Percentiles rank a stretch among this genome's conserved stretches.
These are phyloP conservation scores for Paecilomyces dactylethromorphus DNA, from an alignment of 2,329 filamentous ascomycete species.

Conservation along the genomic window DNA sequence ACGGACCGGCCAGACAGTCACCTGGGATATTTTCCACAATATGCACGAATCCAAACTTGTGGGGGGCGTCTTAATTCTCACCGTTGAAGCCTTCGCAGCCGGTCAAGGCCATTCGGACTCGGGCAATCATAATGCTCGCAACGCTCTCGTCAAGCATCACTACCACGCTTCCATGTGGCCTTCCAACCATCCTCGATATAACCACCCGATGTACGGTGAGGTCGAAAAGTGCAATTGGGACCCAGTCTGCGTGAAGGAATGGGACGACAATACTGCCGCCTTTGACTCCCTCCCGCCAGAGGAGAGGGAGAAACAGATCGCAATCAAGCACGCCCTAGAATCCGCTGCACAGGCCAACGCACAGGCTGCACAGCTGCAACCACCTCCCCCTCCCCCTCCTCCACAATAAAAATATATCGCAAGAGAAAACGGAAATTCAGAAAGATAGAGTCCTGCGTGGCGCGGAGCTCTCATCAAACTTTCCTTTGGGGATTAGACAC, in stretches of 20 bases:
- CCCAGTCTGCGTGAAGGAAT: constrained; percentile 55
- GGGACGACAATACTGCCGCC: constrained; percentile 58
- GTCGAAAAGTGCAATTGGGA: constrained; percentile 68
- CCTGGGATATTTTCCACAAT: constrained; percentile 61
- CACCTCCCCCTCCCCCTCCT: no score
- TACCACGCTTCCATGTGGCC: constrained; percentile 72
- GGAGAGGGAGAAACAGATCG: constrained; percentile 50
- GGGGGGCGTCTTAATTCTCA: constrained; percentile 58
- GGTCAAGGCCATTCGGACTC: constrained; percentile 68
- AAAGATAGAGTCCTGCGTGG: not conserved
- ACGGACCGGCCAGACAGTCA: constrained; percentile 40
- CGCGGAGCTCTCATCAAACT: not conserved
- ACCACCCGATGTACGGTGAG: constrained; percentile 62
- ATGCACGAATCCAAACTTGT: constrained; percentile 60
- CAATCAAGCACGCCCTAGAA: constrained; percentile 23
- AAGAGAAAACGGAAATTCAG: no score
- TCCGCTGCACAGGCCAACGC: not conserved
- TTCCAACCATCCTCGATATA: constrained; percentile 57
- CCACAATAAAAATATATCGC: no score
- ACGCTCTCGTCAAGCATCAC: constrained; percentile 65
- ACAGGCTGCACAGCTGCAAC: not conserved
- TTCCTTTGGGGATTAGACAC: not conserved
- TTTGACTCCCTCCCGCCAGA: constrained; percentile 54
- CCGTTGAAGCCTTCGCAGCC: constrained; percentile 66
- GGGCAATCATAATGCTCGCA: constrained; percentile 60